A percentile compares a stretch with the other conserved stretches of the same genome.
Evolutionary conservation across 495 filamentous ascomycete species (phyloP).

Genomic region (Annulohypoxylon stygium): DNA sequence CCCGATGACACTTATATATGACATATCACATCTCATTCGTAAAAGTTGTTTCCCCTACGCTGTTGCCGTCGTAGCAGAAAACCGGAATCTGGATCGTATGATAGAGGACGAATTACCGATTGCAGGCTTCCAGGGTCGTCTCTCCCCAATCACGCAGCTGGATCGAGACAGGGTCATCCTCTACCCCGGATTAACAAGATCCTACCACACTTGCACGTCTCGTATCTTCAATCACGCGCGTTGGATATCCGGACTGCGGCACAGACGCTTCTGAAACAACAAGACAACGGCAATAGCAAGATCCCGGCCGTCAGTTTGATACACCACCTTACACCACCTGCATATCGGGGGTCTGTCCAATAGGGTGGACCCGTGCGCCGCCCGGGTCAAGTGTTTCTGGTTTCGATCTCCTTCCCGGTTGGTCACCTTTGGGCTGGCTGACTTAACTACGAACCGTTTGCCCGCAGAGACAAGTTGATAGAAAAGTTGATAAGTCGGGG

Average conservation of each 20-base stretch:
- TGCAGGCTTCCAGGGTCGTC: constrained; percentile 11
- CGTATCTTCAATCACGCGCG: background rate
- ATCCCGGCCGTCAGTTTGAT: constrained; percentile 26
- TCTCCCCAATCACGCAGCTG: constrained; percentile 30
- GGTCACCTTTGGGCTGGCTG: background rate
- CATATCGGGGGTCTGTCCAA: constrained; percentile 23
- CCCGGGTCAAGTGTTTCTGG: constrained; percentile 5
- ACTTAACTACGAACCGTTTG: background rate
- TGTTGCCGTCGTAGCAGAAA: constrained; percentile 8
- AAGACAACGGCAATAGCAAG: constrained; percentile 30
- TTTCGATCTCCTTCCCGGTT: constrained; percentile 14
- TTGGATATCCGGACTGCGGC: constrained; percentile 9
- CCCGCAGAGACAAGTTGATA: background rate
- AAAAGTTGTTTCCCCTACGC: background rate
- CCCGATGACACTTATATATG: background rate
- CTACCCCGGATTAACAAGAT: constrained; percentile 41
- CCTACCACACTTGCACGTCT: constrained; percentile 1
- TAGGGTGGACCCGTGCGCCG: constrained; percentile 1
- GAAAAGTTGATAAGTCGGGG: constrained; percentile 10
- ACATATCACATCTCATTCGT: background rate
- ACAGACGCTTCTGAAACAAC: constrained; percentile 42
- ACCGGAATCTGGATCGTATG: constrained; percentile 14
- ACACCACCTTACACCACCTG: constrained; percentile 25
- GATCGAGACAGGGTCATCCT: constrained; percentile 17
- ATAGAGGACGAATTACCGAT: constrained; percentile 21